Evolutionary conservation across 441 rosid genomes (phyloP), one percentile per base, ranked within the genome.

Genomic region (Aleurites moluccanus): DNA sequence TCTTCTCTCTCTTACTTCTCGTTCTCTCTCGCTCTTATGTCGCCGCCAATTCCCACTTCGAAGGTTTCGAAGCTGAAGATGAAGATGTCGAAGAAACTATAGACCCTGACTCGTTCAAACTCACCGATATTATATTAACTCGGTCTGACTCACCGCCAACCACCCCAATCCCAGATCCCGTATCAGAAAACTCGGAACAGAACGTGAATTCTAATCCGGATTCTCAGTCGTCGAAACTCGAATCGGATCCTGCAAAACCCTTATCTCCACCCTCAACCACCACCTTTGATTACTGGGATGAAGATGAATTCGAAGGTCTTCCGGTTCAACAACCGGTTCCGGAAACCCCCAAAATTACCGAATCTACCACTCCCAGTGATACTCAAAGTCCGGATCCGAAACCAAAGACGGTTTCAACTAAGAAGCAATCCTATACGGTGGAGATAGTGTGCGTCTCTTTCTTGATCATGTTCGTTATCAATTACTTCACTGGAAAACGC

Each of bases 301-400:
- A 94, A 71, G 98, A 94, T 69, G 98, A 94, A 80, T 94, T 95
- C 80, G 97, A 94, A 74, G 97, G 97, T 27, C 79, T 94, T 2
- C 97, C 95, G 6, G 35, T 76, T 30, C 81, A 85, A 38, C 80
- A 79, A 2, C 69, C 76, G 6, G 75, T 82, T 7, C 42, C 38
- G 2, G 86, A 87, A 13, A 27, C 81, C 30, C 75, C 79, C 0
- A 23, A 67, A 67, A 57, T 57, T 60, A n/a, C 84, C 10, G 86
- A 86, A 63, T 76, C 79, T 61, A 67, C 84, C 45, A 52, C 85
- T 69, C 67, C 82, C 9, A 80, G 76, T 69, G 47, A 49, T 66
- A 57, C 16, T 55, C 86, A 35, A 91, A 86, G 74, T 74, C 78
- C 57, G 3, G 83, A 78, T 15, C 65, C 72, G 35, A 74, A 76